Evolutionary conservation across 176 grass and related monocot genomes (phyloP).

Genomic region (Avena insularis): DNA sequence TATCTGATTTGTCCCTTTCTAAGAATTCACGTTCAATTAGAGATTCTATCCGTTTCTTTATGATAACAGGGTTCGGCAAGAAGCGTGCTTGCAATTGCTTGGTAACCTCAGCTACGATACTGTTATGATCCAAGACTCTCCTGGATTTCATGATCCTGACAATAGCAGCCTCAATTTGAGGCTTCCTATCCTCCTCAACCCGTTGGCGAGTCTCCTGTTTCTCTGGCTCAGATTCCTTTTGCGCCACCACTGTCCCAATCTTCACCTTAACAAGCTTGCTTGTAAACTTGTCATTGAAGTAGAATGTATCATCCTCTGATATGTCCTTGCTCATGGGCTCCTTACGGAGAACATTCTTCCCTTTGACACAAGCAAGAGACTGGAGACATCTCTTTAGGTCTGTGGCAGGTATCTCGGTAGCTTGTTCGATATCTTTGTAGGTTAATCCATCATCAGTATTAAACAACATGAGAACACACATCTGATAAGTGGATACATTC

Average conservation of each 20-base stretch:
- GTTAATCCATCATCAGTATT: conserved; percentile 66
- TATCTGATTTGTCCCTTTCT: conserved; percentile 94
- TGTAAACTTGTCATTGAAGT: conserved; percentile 93
- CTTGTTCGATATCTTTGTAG: conserved; percentile 87
- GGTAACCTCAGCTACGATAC: conserved; percentile 92
- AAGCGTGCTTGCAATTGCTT: conserved; percentile 90
- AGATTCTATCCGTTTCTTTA: conserved; percentile 96
- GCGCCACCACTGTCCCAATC: conserved; percentile 91
- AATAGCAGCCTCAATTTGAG: conserved; percentile 95
- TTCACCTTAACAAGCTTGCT: conserved; percentile 99
- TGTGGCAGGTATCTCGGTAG: conserved; percentile 78
- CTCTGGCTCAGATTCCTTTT: conserved; percentile 98
- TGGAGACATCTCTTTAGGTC: conserved; percentile 97
- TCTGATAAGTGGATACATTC: conserved; percentile 99
- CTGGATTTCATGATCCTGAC: conserved; percentile 97
- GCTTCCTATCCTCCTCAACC: conserved; percentile 97
- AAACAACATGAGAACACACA: conserved; percentile 96
- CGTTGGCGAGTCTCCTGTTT: conserved; percentile 95
- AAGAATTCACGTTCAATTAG: conserved; percentile 97
- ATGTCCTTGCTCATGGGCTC: conserved; percentile 99
- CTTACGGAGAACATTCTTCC: conserved; percentile 94
- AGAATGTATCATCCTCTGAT: conserved; percentile 91
- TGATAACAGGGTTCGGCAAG: conserved; percentile 94
- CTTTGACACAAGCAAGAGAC: conserved; percentile 96
- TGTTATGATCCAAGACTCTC: conserved; percentile 93